Percentiles rank a stretch among this genome's conserved stretches.
Evolutionary conservation across 768 basidiomycete species (phyloP).

Genomic region (Galerina sulciceps): DNA sequence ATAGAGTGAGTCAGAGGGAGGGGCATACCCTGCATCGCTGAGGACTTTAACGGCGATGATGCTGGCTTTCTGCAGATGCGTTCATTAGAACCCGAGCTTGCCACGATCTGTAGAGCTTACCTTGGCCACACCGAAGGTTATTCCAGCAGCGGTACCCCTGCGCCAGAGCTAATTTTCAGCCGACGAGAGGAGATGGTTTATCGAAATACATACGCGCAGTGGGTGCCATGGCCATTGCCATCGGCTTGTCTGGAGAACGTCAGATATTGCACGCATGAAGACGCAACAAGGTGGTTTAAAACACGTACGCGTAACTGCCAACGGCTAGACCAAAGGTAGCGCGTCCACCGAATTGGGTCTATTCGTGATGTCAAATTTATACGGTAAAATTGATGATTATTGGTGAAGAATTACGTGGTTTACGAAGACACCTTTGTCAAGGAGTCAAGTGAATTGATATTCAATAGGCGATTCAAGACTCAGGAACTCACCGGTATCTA

Average conservation of each 20-base stretch:
- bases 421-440: conserved; percentile 21
- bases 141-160: conserved; percentile 38
- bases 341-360: conserved; percentile 45
- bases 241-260: conserved; percentile 22
- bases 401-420: conserved; percentile 11
- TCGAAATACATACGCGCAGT: conserved; percentile 32
- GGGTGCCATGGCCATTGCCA: conserved; percentile 47
- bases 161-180: neutral
- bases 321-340: conserved; percentile 44
- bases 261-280: no score
- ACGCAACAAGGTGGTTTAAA: no score
- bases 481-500: neutral
- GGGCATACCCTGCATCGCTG: conserved; percentile 33
- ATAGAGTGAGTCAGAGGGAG: no score
- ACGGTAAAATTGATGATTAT: neutral
- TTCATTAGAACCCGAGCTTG: no score
- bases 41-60: conserved; percentile 48
- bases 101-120: neutral
- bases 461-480: no score
- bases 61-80: conserved; percentile 19
- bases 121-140: conserved; percentile 37
- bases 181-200: neutral
- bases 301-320: conserved; percentile 17
- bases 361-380: neutral
- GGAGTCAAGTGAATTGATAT: neutral